A percentile compares a stretch with the other conserved stretches of the same genome.
phyloP scores from a whole-genome alignment of 139 green algal species.

The Chlamydomonas sp. region DNA sequence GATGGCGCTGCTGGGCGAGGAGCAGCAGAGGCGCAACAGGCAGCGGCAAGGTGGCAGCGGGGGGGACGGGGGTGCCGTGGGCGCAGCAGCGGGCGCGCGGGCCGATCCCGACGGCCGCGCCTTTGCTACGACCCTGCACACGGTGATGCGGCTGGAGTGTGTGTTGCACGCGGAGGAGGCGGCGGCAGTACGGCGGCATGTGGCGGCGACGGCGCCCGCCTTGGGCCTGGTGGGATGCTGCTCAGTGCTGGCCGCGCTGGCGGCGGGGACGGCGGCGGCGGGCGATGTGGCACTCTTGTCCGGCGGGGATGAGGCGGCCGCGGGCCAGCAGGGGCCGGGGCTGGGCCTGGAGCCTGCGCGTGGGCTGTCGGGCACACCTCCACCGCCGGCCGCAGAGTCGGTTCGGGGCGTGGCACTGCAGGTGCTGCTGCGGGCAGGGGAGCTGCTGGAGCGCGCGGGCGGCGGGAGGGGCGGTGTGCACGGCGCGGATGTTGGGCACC shows the following conservation, averaged over 20 bases:
- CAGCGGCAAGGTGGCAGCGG: neutral
- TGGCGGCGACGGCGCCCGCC: neutral
- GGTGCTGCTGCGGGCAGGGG: neutral
- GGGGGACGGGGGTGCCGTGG: neutral
- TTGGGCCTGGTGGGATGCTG: slow-evolving; percentile 5
- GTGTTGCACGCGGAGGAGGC: neutral
- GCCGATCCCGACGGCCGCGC: neutral
- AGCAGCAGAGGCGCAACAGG: neutral
- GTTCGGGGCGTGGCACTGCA: neutral
- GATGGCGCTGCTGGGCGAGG: slow-evolving; percentile 5
- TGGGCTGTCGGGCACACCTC: too few relatives aligned
- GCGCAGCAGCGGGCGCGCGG: neutral
- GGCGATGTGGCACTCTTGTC: neutral
- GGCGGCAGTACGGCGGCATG: neutral
- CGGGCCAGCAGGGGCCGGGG: neutral
- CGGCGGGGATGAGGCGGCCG: neutral
- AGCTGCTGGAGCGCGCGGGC: too few relatives aligned
- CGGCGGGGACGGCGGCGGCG: neutral
- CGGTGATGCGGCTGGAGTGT: neutral
- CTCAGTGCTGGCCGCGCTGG: slow-evolving; percentile 9
- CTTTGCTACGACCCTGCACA: slow-evolving; percentile 8
- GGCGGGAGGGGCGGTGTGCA: neutral
- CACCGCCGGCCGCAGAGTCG: too few relatives aligned
- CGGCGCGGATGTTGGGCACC: neutral
- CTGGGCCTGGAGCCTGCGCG: too few relatives aligned